Evolutionary conservation across 805 yeast species (phyloP), one percentile per base, ranked within the genome.

Genomic region (Yarrowia phangngaensis): DNA sequence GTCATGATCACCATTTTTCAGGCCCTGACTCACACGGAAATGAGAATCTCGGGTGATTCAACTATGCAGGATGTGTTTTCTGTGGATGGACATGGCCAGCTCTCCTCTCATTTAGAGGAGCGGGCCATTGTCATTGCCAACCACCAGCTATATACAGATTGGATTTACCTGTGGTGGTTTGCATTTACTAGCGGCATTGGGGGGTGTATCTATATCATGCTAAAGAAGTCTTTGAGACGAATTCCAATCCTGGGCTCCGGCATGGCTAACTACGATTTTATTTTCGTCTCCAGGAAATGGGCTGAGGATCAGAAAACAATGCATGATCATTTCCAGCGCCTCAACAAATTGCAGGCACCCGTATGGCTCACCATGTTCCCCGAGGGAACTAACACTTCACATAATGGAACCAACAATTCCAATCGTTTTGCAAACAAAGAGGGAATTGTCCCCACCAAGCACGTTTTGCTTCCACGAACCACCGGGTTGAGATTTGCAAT

Each of bases 131-230:
- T 82, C 35, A 80, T 89, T 26, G 78, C 92, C n/a, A 90, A 90
- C 61, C 97, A 90, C 64, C 97, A 89, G 66, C 82, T 90, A 17
- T 90, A 90, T 63, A 79, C 90, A 3, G 98, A 90, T 63, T 90
- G 98, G 98, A 72, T 84, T 8, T 88, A 77, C 58, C 56, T 87
- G 50, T 90, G 98, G 98, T 90, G 85, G 78, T 53, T 84, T 15
- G 70, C 84, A 0, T 83, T 85, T 62, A 73, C 88, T 5, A 76
- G 86, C 9, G 64, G 72, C n/a, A 64, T 80, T 33, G 76, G 81
- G 7, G 83, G 82, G 28, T 71, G 76, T 38, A 70, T 89, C 8
- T 78, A 73, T 56, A 87, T 90, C 52, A 75, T 87, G 53, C 70
- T 89, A 63, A 90, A 90, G 64, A 84, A 80, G 53, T 78, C 95